phyloP scores from a whole-genome alignment of 73 alveolate genomes.

The Symbiodinium natans region DNA sequence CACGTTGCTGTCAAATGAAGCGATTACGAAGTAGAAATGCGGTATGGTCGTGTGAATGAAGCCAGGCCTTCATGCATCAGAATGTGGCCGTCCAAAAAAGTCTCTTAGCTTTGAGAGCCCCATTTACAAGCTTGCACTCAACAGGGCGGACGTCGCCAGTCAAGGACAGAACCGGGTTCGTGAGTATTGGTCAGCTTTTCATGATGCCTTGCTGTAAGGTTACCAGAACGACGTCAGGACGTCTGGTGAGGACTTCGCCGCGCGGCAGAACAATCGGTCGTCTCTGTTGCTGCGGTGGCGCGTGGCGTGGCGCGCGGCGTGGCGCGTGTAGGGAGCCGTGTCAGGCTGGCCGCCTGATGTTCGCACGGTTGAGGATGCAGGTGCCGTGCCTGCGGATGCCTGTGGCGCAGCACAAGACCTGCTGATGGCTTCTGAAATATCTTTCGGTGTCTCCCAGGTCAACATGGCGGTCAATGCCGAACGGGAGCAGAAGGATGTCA shows the following conservation, averaged over 20 bases:
- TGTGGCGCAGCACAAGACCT: background rate
- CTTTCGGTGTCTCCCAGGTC: background rate
- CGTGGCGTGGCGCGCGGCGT: too few species aligned
- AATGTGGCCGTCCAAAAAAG: background rate
- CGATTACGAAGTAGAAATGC: background rate
- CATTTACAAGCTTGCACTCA: too few species aligned
- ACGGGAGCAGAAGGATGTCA: background rate
- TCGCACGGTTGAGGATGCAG: conserved; percentile 49
- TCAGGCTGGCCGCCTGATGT: conserved; percentile 9
- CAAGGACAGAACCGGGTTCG: too few species aligned
- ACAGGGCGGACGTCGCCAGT: too few species aligned
- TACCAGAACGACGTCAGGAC: conserved; percentile 46
- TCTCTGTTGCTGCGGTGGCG: too few species aligned
- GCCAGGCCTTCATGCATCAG: conserved; percentile 8
- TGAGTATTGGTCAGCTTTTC: too few species aligned
- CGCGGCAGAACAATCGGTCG: too few species aligned
- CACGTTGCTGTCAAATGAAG: too few species aligned
- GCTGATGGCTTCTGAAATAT: background rate
- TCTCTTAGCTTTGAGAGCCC: background rate
- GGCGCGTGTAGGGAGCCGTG: too few species aligned
- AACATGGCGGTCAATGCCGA: conserved; percentile 66
- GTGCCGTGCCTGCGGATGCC: background rate
- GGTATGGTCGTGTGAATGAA: background rate
- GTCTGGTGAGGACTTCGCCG: conserved; percentile 23
- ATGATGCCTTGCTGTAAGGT: too few species aligned